Evolutionary conservation across 805 yeast species (phyloP).

Genomic region (Saccharomycopsis sp.): DNA sequence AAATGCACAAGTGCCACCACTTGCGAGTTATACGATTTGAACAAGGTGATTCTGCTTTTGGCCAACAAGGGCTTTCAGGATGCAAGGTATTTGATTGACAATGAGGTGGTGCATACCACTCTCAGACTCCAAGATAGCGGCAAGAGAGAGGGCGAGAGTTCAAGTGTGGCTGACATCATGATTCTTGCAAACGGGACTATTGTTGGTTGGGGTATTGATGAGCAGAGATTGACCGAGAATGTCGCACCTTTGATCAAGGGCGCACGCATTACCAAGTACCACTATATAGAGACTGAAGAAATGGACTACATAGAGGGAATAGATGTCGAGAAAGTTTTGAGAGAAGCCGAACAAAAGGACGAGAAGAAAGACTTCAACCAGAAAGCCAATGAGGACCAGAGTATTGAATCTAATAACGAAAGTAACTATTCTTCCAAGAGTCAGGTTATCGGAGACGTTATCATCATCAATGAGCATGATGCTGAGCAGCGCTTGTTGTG

Average conservation of each 20-base stretch:
- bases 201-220: constrained; percentile 78
- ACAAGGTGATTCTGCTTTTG: constrained; percentile 34
- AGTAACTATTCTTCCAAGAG: constrained; percentile 29
- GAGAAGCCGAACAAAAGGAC: constrained; percentile 16
- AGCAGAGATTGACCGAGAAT: constrained; percentile 38
- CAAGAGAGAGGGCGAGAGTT: not conserved
- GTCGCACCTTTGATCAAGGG: constrained; percentile 46
- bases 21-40: constrained; percentile 64
- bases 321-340: not conserved
- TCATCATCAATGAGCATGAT: constrained; percentile 51
- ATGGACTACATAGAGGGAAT: constrained; percentile 62
- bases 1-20: constrained; percentile 67
- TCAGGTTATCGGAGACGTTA: constrained; percentile 60
- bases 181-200: constrained; percentile 71
- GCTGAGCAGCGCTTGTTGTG: constrained; percentile 51
- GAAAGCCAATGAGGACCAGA: too few species aligned
- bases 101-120: constrained; percentile 55
- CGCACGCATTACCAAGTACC: constrained; percentile 43
- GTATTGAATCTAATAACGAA: constrained; percentile 7
- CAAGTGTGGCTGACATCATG: constrained; percentile 46
- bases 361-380: constrained; percentile 19
- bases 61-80: constrained; percentile 32
- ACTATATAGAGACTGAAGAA: constrained; percentile 69
- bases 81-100: constrained; percentile 44
- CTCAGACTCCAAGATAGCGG: constrained; percentile 10